These are phyloP conservation scores for Singerocomus rubriflavus DNA, from an alignment of 1,284 basidiomycete species.

Conservation along the genomic window DNA sequence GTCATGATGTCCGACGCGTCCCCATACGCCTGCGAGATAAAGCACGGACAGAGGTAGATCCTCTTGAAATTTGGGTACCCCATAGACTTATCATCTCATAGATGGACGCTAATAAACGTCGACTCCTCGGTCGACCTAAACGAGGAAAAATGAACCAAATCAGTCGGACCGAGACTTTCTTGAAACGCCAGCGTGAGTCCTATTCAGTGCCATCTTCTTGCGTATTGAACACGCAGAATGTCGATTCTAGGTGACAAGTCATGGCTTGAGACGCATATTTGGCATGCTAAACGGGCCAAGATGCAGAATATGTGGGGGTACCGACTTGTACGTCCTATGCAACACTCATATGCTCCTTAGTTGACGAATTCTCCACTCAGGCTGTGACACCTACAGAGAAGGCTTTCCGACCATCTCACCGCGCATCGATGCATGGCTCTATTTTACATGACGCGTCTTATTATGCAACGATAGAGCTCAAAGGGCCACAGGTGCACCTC, in stretches of 20 bases:
- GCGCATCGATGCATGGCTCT: conserved; percentile 78
- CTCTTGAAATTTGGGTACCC: background rate
- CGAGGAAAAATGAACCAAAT: conserved; percentile 53
- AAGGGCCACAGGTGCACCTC: conserved; percentile 57
- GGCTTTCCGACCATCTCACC: conserved; percentile 82
- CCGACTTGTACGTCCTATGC: conserved; percentile 55
- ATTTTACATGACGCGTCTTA: conserved; percentile 90
- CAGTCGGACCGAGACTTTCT: conserved; percentile 51
- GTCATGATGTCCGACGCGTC: conserved; percentile 89
- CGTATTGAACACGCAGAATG: background rate
- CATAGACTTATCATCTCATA: conserved; percentile 32
- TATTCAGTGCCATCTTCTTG: background rate
- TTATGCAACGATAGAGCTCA: conserved; percentile 69
- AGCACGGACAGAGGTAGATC: conserved; percentile 73
- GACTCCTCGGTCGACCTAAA: conserved; percentile 51
- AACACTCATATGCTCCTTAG: background rate
- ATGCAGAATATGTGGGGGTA: conserved; percentile 92
- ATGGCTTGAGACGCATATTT: conserved; percentile 92
- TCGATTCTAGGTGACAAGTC: conserved; percentile 62
- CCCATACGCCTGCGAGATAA: conserved; percentile 75
- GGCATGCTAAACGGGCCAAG: conserved; percentile 92
- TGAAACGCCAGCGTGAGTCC: conserved; percentile 64
- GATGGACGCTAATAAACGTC: conserved; percentile 77
- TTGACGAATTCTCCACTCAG: conserved; percentile 31
- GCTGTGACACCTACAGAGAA: conserved; percentile 86